These are phyloP conservation scores for Aspergillus sclerotiicarbonarius DNA, from an alignment of 495 filamentous ascomycete genomes.

Conservation along the genomic window DNA sequence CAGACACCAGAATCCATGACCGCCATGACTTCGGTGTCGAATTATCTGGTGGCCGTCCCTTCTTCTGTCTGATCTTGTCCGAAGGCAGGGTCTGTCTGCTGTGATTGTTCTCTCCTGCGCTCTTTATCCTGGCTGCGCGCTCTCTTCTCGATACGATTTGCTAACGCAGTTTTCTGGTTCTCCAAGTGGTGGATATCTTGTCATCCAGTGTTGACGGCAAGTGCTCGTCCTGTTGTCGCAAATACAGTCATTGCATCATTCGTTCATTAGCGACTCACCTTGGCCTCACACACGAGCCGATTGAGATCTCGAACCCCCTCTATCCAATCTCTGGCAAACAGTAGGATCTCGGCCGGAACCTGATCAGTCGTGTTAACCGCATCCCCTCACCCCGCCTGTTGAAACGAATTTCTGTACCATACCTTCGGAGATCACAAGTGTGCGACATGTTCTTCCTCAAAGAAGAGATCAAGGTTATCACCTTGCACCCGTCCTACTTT, in stretches of 20 bases:
- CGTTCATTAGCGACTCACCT: neutral
- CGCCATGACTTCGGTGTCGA: constrained; percentile 4
- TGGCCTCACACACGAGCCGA: neutral
- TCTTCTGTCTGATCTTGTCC: constrained; percentile 2
- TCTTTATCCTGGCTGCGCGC: neutral
- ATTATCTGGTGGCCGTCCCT: constrained; percentile 1
- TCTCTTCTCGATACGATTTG: neutral
- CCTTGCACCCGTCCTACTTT: constrained; percentile 95
- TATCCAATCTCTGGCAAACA: neutral
- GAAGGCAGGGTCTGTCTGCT: constrained; percentile 6
- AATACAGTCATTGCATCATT: neutral
- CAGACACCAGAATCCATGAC: constrained; percentile 13
- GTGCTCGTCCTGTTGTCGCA: neutral
- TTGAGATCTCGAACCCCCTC: too few species aligned
- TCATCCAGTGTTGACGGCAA: neutral
- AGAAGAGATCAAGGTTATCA: constrained; percentile 87
- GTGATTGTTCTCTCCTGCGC: neutral
- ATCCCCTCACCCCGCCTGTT: neutral
- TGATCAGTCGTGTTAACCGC: neutral
- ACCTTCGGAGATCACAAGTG: neutral
- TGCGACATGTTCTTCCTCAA: constrained; percentile 91
- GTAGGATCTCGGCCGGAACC: neutral
- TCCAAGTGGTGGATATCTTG: neutral
- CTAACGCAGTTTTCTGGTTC: neutral
- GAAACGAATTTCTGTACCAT: neutral